Conservation (phyloP, 2,329 filamentous ascomycete genomes). For the Coniella lustricola region DNA sequence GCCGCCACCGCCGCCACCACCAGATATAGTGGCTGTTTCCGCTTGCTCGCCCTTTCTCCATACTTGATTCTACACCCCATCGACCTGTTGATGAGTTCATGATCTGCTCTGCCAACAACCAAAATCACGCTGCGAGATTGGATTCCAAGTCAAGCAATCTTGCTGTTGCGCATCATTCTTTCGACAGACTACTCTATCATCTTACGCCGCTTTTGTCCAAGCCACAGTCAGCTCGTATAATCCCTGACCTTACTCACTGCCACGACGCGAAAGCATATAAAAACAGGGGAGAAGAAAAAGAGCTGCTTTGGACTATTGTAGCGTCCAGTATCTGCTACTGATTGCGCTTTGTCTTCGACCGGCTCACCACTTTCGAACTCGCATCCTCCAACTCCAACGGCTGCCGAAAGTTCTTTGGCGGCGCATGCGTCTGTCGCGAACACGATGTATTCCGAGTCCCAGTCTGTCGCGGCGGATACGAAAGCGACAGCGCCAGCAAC, state of each 20-base stretch:
- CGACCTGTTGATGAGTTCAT: too few species aligned
- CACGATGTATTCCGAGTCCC: neutral
- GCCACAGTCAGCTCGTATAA: neutral
- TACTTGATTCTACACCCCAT: too few species aligned
- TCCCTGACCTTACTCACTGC: neutral
- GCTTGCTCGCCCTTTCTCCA: too few species aligned
- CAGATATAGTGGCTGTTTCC: too few species aligned
- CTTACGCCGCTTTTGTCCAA: neutral
- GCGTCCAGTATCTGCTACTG: too few species aligned
- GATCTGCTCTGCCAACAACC: too few species aligned
- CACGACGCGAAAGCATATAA: neutral
- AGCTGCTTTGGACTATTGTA: too few species aligned
- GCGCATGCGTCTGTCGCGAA: neutral
- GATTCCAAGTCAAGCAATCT: neutral
- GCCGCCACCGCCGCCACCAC: too few species aligned
- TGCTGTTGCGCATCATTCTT: neutral
- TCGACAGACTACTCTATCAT: neutral
- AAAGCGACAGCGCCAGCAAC: neutral
- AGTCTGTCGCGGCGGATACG: neutral
- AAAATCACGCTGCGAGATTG: neutral
- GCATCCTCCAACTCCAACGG: slow-evolving; percentile 1
- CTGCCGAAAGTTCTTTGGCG: slow-evolving; percentile 2
- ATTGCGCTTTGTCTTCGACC: neutral
- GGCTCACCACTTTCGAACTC: neutral
- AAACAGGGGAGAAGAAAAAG: too few species aligned